Percentiles rank a stretch among this genome's conserved stretches.
Evolutionary conservation across 75 land plant genomes (phyloP).

Genomic region (Pinus albicaulis): DNA sequence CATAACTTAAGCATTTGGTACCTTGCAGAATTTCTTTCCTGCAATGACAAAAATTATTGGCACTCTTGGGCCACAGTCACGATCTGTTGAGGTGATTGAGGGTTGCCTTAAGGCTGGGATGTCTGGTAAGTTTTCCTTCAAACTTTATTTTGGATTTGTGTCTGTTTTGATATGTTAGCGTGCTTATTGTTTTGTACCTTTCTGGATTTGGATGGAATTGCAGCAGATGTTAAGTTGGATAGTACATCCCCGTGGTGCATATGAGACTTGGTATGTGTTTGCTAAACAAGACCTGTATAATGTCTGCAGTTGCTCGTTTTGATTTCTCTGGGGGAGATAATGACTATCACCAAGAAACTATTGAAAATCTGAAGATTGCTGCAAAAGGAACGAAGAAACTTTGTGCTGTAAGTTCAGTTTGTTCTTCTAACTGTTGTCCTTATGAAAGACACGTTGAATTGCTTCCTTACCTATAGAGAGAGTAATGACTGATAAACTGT

Average conservation of each 20-base stretch:
- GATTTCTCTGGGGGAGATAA: slow-evolving; percentile 83
- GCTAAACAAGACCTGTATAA: neutral
- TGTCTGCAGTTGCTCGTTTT: slow-evolving; percentile 68
- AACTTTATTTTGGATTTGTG: neutral
- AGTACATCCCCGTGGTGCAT: neutral
- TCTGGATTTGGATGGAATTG: neutral
- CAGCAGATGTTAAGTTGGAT: neutral
- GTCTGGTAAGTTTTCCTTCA: slow-evolving; percentile 40
- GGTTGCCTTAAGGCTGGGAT: slow-evolving; percentile 60
- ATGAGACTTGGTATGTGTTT: neutral
- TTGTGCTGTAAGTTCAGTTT: slow-evolving; percentile 60
- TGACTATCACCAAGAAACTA: slow-evolving; percentile 79
- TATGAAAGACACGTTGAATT: too few relatives aligned
- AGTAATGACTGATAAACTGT: neutral
- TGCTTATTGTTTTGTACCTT: neutral
- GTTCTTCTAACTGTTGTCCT: neutral
- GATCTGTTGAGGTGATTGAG: slow-evolving; percentile 56
- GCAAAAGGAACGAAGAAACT: slow-evolving; percentile 66
- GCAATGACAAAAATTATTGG: slow-evolving; percentile 71
- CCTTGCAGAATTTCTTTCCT: slow-evolving; percentile 40
- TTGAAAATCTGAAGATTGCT: slow-evolving; percentile 78
- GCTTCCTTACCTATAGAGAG: neutral
- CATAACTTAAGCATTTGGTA: too few relatives aligned
- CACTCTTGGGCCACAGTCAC: slow-evolving; percentile 63
- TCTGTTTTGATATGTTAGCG: neutral